Evolutionary conservation across 345 rosid genomes (phyloP).

Genomic region (Cardiospermum halicacabum): DNA sequence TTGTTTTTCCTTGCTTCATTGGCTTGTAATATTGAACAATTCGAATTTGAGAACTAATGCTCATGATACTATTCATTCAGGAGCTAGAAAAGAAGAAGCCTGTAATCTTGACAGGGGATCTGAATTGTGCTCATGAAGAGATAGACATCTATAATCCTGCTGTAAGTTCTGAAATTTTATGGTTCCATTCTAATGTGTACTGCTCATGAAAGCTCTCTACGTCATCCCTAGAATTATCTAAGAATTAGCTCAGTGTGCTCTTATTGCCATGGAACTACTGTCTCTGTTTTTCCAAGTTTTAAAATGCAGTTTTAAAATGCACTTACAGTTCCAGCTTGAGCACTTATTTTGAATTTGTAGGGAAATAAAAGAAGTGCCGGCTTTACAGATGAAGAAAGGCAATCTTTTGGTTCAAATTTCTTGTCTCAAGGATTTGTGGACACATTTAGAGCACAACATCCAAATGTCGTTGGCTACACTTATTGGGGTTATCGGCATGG

Average conservation of each 20-base stretch:
- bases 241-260: no score
- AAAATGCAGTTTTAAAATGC: no score
- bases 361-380: constrained; percentile 97
- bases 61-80: constrained; percentile 30
- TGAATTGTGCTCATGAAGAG: constrained; percentile 95
- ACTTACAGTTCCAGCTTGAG: background rate
- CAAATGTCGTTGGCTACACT: constrained; percentile 80
- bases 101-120: constrained; percentile 90
- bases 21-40: constrained; percentile 1
- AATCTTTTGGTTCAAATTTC: constrained; percentile 68
- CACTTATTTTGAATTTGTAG: constrained; percentile 25
- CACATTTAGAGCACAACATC: constrained; percentile 85
- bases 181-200: background rate
- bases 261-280: background rate
- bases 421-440: constrained; percentile 84
- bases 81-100: constrained; percentile 94
- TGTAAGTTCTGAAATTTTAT: constrained; percentile 32
- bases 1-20: background rate
- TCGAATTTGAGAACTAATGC: background rate
- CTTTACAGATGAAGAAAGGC: constrained; percentile 78
- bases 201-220: no score
- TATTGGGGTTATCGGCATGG: constrained; percentile 96
- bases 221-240: no score
- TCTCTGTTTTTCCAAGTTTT: background rate
- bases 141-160: constrained; percentile 83